A percentile compares a stretch with the other conserved stretches of the same genome.
phyloP scores from a whole-genome alignment of 176 grass and related monocot species.

The Zoysia pacifica region DNA sequence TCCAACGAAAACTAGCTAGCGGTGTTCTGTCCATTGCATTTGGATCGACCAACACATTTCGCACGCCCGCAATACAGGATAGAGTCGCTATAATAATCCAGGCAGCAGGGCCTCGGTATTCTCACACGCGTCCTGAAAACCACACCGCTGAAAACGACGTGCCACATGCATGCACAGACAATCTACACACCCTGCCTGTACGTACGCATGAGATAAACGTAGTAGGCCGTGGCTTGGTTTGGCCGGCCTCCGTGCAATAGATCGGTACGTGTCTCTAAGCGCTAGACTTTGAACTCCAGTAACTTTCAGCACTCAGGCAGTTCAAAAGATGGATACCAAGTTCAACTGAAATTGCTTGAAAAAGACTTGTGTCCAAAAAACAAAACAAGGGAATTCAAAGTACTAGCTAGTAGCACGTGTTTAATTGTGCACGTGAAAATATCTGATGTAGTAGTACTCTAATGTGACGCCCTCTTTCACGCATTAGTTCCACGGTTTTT shows the following conservation, averaged over 20 bases:
- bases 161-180: constrained; percentile 17
- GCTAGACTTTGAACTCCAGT: neutral
- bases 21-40: neutral
- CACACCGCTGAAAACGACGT: too few relatives aligned
- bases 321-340: neutral
- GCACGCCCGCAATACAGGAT: neutral
- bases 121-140: too few relatives aligned
- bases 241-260: neutral
- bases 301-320: neutral
- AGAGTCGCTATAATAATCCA: too few relatives aligned
- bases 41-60: neutral
- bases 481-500: neutral
- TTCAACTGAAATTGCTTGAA: neutral
- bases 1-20: neutral
- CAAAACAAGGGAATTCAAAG: neutral
- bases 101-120: too few relatives aligned
- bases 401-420: neutral
- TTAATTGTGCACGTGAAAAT: neutral
- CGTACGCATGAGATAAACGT: neutral
- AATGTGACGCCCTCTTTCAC: neutral
- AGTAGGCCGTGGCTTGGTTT: neutral
- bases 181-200: constrained; percentile 26
- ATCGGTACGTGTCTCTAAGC: neutral
- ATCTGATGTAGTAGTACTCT: neutral
- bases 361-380: neutral